These are phyloP conservation scores for Stereum hirsutum DNA, from an alignment of 1,284 basidiomycete genomes.

Conservation along the genomic window DNA sequence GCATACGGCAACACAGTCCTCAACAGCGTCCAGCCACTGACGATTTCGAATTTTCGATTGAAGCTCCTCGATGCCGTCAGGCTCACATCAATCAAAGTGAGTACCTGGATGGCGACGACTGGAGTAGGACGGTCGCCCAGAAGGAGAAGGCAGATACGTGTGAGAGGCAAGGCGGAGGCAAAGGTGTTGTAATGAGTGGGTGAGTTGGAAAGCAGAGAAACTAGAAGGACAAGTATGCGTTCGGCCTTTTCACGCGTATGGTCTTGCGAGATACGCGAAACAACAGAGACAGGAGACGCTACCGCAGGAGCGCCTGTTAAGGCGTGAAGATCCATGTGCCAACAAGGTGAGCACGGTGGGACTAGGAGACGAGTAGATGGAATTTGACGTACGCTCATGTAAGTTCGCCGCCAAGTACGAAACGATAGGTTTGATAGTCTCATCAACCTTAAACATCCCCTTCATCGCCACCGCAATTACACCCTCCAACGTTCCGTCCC, in stretches of 20 bases:
- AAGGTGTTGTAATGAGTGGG: constrained; percentile 53
- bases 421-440: constrained; percentile 76
- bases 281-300: constrained; percentile 44
- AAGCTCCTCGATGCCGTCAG: constrained; percentile 48
- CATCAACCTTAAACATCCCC: constrained; percentile 59
- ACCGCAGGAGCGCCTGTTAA: constrained; percentile 20
- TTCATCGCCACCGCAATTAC: constrained; percentile 48
- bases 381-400: constrained; percentile 62
- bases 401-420: constrained; percentile 81
- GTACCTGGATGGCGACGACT: constrained; percentile 44
- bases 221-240: constrained; percentile 49
- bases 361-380: too few relatives aligned
- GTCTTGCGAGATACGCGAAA: constrained; percentile 41
- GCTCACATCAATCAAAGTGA: constrained; percentile 50
- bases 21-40: constrained; percentile 66
- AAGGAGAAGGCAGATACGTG: constrained; percentile 65
- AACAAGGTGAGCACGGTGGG: too few relatives aligned
- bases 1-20: constrained; percentile 54
- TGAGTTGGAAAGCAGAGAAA: constrained; percentile 41
- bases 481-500: constrained; percentile 49
- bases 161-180: constrained; percentile 56
- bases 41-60: constrained; percentile 64
- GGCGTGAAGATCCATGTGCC: not conserved
- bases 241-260: constrained; percentile 48
- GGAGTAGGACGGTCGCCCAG: constrained; percentile 62